phyloP scores from a whole-genome alignment of 1,139 yeast species.

The Torulaspora globosa region DNA sequence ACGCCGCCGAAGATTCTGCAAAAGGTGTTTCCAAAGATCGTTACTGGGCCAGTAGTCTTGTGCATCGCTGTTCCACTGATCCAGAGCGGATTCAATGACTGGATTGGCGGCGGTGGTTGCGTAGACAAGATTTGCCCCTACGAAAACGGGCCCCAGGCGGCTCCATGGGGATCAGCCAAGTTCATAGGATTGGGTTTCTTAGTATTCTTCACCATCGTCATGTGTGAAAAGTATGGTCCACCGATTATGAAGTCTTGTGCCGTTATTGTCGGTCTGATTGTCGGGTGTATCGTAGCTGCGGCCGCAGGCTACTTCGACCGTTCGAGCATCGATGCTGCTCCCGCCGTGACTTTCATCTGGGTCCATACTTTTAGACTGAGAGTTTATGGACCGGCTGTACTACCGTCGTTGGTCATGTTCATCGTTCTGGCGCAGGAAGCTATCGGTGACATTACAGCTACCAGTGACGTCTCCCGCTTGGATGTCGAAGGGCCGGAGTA shows the following conservation, averaged over 20 bases:
- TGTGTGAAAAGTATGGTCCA: slow-evolving; percentile 85
- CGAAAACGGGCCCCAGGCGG: slow-evolving; percentile 48
- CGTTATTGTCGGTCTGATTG: slow-evolving; percentile 73
- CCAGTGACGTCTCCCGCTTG: slow-evolving; percentile 81
- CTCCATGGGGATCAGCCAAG: slow-evolving; percentile 80
- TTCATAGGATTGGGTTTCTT: slow-evolving; percentile 83
- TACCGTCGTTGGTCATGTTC: slow-evolving; percentile 79
- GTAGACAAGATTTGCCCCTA: slow-evolving; percentile 46
- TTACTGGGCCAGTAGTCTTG: slow-evolving; percentile 87
- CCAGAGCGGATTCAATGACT: slow-evolving; percentile 68
- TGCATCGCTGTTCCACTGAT: slow-evolving; percentile 71
- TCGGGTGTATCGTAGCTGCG: slow-evolving; percentile 89
- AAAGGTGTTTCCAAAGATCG: slow-evolving; percentile 77
- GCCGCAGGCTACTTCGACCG: slow-evolving; percentile 77
- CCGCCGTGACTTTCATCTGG: slow-evolving; percentile 85
- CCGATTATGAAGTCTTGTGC: slow-evolving; percentile 94
- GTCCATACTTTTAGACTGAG: slow-evolving; percentile 71
- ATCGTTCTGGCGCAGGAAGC: slow-evolving; percentile 83
- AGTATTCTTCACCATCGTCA: slow-evolving; percentile 66
- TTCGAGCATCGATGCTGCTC: slow-evolving; percentile 58
- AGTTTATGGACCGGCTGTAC: slow-evolving; percentile 76
- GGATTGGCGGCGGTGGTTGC: slow-evolving; percentile 88
- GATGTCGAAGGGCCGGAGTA: slow-evolving; percentile 76
- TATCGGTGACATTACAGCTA: slow-evolving; percentile 89
- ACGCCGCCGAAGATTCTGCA: slow-evolving; percentile 68